A percentile compares a stretch with the other conserved stretches of the same genome.
phyloP scores from a whole-genome alignment of 345 rosid species.

The Excoecaria cochinchinensis region DNA sequence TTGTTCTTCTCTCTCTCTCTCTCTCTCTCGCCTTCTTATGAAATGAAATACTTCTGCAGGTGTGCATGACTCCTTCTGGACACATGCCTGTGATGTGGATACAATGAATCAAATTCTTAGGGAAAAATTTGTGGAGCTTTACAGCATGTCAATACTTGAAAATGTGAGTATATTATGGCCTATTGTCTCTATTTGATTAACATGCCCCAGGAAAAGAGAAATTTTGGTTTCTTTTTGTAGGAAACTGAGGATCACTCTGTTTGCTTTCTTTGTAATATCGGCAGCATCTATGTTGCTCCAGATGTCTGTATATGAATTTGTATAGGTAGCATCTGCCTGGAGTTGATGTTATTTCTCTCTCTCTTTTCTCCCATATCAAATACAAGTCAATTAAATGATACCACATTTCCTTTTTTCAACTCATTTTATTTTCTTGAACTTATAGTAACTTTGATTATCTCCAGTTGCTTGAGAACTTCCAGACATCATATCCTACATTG shows the following conservation, averaged over 20 bases:
- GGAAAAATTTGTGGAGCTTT: conserved; percentile 90
- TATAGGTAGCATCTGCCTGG: neutral
- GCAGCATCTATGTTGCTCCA: neutral
- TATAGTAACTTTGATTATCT: conserved; percentile 15
- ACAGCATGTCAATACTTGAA: conserved; percentile 78
- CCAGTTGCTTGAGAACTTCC: conserved; percentile 85
- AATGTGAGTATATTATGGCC: conserved; percentile 57
- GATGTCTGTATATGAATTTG: neutral
- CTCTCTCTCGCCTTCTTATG: neutral
- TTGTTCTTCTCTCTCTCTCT: neutral
- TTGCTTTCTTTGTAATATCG: neutral
- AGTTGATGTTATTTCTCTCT: neutral
- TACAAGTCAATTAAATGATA: neutral
- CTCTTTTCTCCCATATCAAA: too few relatives aligned
- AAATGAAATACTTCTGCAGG: conserved; percentile 48
- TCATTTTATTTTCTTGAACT: conserved; percentile 18
- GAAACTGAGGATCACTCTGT: too few relatives aligned
- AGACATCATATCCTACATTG: conserved; percentile 63
- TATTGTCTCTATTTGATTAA: neutral
- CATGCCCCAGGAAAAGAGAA: neutral
- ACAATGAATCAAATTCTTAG: conserved; percentile 84
- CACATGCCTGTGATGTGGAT: conserved; percentile 95
- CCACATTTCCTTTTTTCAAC: neutral
- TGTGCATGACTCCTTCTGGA: conserved; percentile 99
- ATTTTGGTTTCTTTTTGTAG: too few relatives aligned